Evolutionary conservation across 257 asterid species (phyloP).

Genomic region (Nicotiana knightiana): DNA sequence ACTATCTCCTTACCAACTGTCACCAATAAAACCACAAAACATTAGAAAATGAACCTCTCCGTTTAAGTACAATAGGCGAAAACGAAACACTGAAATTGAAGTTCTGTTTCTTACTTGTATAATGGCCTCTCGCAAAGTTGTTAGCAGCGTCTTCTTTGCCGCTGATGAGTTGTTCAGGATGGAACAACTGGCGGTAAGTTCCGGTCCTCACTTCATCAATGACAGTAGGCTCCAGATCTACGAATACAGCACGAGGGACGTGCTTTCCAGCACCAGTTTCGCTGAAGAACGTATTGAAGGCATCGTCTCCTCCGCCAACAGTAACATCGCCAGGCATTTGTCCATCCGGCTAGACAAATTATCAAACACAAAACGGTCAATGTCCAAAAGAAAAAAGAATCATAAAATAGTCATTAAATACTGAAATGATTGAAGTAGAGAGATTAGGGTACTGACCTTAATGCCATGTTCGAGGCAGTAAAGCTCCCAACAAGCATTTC

Average conservation of each 20-base stretch:
- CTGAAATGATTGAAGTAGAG: not conserved
- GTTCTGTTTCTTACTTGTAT: constrained; percentile 36
- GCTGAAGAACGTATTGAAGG: constrained; percentile 91
- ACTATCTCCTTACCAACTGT: constrained; percentile 78
- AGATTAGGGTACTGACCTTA: constrained; percentile 30
- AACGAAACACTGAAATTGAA: too few relatives aligned
- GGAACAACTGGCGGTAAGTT: constrained; percentile 82
- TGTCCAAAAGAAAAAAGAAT: not conserved
- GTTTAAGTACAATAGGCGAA: too few relatives aligned
- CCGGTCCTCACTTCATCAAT: constrained; percentile 94
- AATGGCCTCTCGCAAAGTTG: constrained; percentile 93
- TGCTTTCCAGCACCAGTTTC: constrained; percentile 98
- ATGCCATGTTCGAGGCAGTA: constrained; percentile 95
- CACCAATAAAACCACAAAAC: not conserved
- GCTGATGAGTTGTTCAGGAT: constrained; percentile 89
- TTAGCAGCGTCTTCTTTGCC: constrained; percentile 97
- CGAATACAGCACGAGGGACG: constrained; percentile 90
- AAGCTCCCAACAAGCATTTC: constrained; percentile 93
- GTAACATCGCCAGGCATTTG: constrained; percentile 83
- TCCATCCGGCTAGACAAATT: constrained; percentile 63
- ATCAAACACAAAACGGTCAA: not conserved
- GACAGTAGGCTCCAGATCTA: constrained; percentile 93
- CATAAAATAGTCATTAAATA: not conserved
- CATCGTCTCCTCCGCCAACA: constrained; percentile 94
- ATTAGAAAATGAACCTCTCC: not conserved